Base-by-base conservation (phyloP, 768 basidiomycete species). In the Leccinellum albellum region DNA sequence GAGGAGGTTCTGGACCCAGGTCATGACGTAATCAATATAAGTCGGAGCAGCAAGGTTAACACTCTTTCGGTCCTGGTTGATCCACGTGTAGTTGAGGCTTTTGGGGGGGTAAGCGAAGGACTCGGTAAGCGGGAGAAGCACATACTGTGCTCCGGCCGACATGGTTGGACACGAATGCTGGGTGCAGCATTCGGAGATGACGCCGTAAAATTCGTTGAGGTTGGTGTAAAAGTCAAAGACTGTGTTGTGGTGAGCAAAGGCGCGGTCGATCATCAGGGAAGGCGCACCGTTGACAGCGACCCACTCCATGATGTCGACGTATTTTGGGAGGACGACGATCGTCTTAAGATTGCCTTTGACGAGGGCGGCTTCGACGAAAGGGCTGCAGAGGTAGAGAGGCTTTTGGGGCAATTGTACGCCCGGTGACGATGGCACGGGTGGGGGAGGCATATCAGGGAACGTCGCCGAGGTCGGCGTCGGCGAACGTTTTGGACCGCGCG, bases 301-400 rank as follows among this genome's bases (percentile, higher is more conserved):
- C 94, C 94, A 97, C 70, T 97, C 94, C 82, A 93, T 95, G 56
- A 92, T 87, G 69, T 96, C 93, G 28, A 91, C 88, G 64, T 95
- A 97, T 71, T 96, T 97, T 7, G 96, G 96, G 53, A 94, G 81
- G 75, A 94, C 89, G 56, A 98, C 94, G 66, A 98, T 98, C 3
- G 94, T 97, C 78, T 96, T 98, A 79, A 97, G 98, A 74, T 94
- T 97, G 23, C 96, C 96, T 72, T 96, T 98, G 57, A 98, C 95
- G 45, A 98, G 81, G 0, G 96, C 93, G 2, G 94, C 89, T 64
- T 96, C 94, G 54, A 90, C 92, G 71, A 98, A 98, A 3, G 95
- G 95, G 53, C 90, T 89, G 72, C 89, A 96, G 12, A 98, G 81
- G 69, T 96, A 97, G 17, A 98, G 76, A 1, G 91, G 88, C 61